Evolutionary conservation across 139 green algal species (phyloP), one percentile per base, ranked within the genome.

Genomic region (Zygnema circumcarinatum): DNA sequence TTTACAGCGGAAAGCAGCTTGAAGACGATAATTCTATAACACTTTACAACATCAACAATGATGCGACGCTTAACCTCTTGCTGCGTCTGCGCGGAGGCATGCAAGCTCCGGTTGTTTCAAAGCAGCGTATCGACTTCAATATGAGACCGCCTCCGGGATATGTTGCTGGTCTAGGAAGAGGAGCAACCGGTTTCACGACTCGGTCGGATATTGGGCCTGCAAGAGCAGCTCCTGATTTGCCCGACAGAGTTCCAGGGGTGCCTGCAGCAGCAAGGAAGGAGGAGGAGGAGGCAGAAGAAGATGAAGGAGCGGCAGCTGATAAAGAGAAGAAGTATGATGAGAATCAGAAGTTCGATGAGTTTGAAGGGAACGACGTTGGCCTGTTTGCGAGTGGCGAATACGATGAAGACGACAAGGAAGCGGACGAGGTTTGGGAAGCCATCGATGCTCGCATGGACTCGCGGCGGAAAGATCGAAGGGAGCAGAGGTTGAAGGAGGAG

Each of bases 111-210:
- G 69, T 78, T 7, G 11, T 52, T 39, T 16, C 69, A 39, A 78
- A 78, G 40, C 22, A n/a, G 39, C 79, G 81, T 33, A 38, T 89
- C 2, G 74, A 86, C n/a, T 39, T 90, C 31, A 86, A 86, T 40
- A 22, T 25, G 21, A 88, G 84, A 11, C 88, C 94, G 2, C 97
- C 97, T 0, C 39, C 93, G 0, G 94, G 94, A 67, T 99, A 99
- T 89, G 96, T 99, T 1, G 92, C 97, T 2, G 97, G 97, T 38
- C 78, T 98, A 76, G 97, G 97, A 21, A 94, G 97, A 87, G 97
- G 97, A 83, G 97, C 97, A 1, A 94, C 95, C 38, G 97, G 97
- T 29, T 99, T 99, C 93, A 99, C 95, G 31, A 99, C 97, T 0
- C 95, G 97, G 0, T 98, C 95, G 2, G 97, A 99, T 95, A 98